phyloP scores from a whole-genome alignment of 371 early-diverging fungal genomes.

The Lichtheimia corymbifera region DNA sequence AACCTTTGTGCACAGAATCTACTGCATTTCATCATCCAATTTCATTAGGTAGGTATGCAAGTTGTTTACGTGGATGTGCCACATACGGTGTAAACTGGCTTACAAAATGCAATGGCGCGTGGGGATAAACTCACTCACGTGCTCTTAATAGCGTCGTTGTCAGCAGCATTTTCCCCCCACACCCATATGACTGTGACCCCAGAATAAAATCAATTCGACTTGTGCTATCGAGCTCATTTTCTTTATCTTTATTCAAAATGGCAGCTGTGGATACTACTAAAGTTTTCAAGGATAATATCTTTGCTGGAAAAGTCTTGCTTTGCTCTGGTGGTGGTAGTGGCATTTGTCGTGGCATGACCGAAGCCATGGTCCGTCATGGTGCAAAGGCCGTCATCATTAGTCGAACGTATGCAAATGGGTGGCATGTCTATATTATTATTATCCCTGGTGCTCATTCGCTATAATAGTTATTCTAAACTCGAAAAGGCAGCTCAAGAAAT shows the following conservation, averaged over 20 bases:
- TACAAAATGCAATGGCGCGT: too few species aligned
- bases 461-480: slow-evolving; percentile 51
- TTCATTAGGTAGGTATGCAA: too few species aligned
- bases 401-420: slow-evolving; percentile 46
- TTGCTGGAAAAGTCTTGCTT: slow-evolving; percentile 44
- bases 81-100: too few species aligned
- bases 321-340: slow-evolving; percentile 67
- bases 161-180: too few species aligned
- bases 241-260: slow-evolving; percentile 2
- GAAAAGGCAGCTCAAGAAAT: slow-evolving; percentile 73
- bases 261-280: slow-evolving; percentile 30
- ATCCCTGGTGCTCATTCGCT: not conserved
- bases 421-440: not conserved
- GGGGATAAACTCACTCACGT: too few species aligned
- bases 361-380: slow-evolving; percentile 78
- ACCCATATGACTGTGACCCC: too few species aligned
- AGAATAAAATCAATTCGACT: too few species aligned
- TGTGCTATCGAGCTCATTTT: not conserved
- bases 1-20: too few species aligned
- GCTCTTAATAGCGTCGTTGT: too few species aligned
- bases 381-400: slow-evolving; percentile 70
- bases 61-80: too few species aligned
- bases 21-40: too few species aligned
- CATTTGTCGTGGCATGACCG: slow-evolving; percentile 80
- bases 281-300: slow-evolving; percentile 45